Base-by-base conservation (phyloP, 2,329 filamentous ascomycete genomes). In the Fusarium sp. region DNA sequence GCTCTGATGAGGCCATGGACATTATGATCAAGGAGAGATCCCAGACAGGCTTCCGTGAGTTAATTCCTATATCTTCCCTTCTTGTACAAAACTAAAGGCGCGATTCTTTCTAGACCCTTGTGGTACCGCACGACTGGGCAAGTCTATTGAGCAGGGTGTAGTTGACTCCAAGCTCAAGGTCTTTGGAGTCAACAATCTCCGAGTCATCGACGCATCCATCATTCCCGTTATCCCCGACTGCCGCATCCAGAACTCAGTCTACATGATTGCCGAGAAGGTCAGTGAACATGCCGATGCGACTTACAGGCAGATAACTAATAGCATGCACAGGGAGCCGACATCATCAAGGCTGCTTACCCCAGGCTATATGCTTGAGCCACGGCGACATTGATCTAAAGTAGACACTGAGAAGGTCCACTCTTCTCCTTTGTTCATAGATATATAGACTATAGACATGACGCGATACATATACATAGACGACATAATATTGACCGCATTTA, bases 181-280 rank as follows among this genome's bases (percentile, higher is more conserved):
- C 4, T 85, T 88, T 68, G 89, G 89, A 0, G 80, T 90, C 57
- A 84, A 86, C 63, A 86, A 85, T 25, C 83, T 91, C 3, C 85
- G 89, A 10, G 84, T 91, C 13, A 85, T 87, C 36, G 89, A 91
- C 77, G 88, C 89, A 0, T 89, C 86, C 0, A 80, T 90, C 25
- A 87, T 91, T 18, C 89, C 89, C 0, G 83, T 90, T 79, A 90
- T 85, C 81, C 88, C 78, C 69, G 89, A 84, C 84, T 89, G 81
- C 54, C 85, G 89, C 2, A 90, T 90, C 62, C 89, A 91, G 78
- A 90, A 89, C 74, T 85, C 87, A 3, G 89, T 91, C 5, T 91
- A 91, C 75, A 89, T 88, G 86, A 79, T 91, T 68, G 89, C 83
- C 20, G 90, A 92, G 78, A 91, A 88, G 83, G 83, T 66, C 0